Evolutionary conservation across 2,329 filamentous ascomycete species (phyloP).

Genomic region (Aspergillus unguis): DNA sequence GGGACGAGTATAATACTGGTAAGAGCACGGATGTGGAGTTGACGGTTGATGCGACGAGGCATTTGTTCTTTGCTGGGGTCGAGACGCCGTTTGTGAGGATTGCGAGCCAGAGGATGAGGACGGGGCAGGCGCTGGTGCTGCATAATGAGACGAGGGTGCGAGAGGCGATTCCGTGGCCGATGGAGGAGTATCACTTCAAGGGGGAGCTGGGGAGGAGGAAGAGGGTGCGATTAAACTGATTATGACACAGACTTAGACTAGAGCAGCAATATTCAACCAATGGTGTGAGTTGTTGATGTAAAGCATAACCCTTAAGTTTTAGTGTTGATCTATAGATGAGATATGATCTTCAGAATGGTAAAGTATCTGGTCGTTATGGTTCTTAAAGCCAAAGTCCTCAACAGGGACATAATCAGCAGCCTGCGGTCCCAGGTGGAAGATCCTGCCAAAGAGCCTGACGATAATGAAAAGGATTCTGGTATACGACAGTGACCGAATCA

Average conservation of each 20-base stretch:
- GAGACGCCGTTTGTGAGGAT: neutral
- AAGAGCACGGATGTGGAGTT: neutral
- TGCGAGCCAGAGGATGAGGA: neutral
- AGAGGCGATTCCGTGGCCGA: neutral
- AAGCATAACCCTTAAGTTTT: too few species aligned
- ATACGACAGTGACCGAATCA: neutral
- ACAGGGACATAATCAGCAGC: neutral
- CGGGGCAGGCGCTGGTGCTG: neutral
- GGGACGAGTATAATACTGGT: neutral
- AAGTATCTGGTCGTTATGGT: too few species aligned
- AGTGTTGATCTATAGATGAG: too few species aligned
- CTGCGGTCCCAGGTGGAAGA: neutral
- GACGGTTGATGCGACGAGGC: too few species aligned
- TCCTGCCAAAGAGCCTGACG: neutral
- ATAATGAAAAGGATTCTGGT: slow-evolving; percentile 2
- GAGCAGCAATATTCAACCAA: too few species aligned
- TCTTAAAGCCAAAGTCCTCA: slow-evolving; percentile 4
- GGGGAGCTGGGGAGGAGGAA: too few species aligned
- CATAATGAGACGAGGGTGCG: neutral
- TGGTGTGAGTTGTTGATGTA: too few species aligned
- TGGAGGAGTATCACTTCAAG: too few species aligned
- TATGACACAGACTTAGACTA: too few species aligned
- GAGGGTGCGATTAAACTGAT: too few species aligned
- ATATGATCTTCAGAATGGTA: too few species aligned
- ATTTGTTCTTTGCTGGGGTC: neutral